Evolutionary conservation across 2,329 filamentous ascomycete genomes (phyloP), one percentile per base, ranked within the genome.

Genomic region (Curvularia hawaiiensis): DNA sequence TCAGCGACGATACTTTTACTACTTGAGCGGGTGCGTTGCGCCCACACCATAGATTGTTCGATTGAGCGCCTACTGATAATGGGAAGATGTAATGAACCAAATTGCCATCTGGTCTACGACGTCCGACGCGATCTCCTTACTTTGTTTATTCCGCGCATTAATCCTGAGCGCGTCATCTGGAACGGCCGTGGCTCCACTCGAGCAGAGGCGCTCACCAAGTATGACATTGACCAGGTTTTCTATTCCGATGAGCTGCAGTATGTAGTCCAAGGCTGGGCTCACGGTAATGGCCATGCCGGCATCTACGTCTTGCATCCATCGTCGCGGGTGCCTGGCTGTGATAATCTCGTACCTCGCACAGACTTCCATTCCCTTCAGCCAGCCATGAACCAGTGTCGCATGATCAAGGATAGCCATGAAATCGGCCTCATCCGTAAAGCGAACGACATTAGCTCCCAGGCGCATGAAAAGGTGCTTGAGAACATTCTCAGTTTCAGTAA

Each of bases 371-470:
- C 76, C 10, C 81, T 97, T 10, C 84, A 84, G 62, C 83, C 83
- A 1, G 90, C 90, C 46, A 93, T 97, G 78, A 88, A 96, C 71
- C 82, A 86, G 47, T 88, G 89, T 11, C 88, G 94, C 20, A 88
- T 94, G 8, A 82, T 93, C 77, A 98, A 98, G 79, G 89, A 91
- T 53, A 82, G 84, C 7, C 91, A 96, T 72, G 94, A 99, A 74
- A 84, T 98, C 53, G 85, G 85, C 9, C 84, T 95, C 62, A 89
- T 98, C 66, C 86, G 88, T 11, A 87, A 87, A 58, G 94, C 95
- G 24, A 95, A 93, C 72, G 84, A 86, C 35, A 87, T 98, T 61
- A 92, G 91, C 12, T 88, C 90, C 3, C 80, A 85, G 45, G 95
- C 90, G 0, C 95, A 98, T 75, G 83, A 84, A 47, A 83, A 84